Base-by-base conservation (phyloP, 1,139 yeast genomes). In the Geotrichum histeridarum region DNA sequence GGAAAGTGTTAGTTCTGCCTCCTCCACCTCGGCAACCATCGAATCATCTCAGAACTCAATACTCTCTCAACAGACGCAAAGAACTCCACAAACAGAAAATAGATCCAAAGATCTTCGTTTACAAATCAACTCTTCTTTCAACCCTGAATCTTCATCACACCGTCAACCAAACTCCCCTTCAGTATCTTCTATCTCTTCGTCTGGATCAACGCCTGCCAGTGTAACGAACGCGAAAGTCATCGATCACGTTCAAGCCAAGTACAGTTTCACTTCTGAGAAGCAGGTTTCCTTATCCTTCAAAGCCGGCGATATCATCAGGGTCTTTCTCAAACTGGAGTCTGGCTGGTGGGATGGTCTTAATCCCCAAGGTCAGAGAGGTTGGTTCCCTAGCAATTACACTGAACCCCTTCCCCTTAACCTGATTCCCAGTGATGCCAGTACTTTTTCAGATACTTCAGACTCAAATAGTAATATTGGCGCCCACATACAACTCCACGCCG, bases 221-320 rank as follows among this genome's bases (percentile, higher is more conserved):
- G 22, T 33, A 18, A n/a, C 51, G 4, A 42, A 36, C 42, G 42
- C 35, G 8, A 50, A 50, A 14, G 48, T 56, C 36, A 55, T 61
- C 33, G 67, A 60, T 42, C 55, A 60, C 6, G 68, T 64, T 7
- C 56, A 61, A 8, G 96, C 30, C 81, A 8, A 88, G 79, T 71
- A 91, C 86, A 32, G 84, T 90, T n/a, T 64, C 54, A 43, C 54
- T 81, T 95, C 72, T 74, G 80, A 59, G 71, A 93, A 67, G 80
- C 84, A 59, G 76, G 81, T 64, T 89, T 87, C 72, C 75, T 78
- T 63, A 78, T 77, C 60, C 81, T 93, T 65, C 77, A 82, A 38
- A 78, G 80, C 59, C 22, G 73, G 73, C 58, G 96, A 90, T 67
- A 71, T 86, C 60, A 77, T 82, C 63, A 70, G 76, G 55, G 73